A percentile compares a stretch with the other conserved stretches of the same genome.
Evolutionary conservation across 2,329 filamentous ascomycete genomes (phyloP).

Genomic region (Nannizzia gypsea): DNA sequence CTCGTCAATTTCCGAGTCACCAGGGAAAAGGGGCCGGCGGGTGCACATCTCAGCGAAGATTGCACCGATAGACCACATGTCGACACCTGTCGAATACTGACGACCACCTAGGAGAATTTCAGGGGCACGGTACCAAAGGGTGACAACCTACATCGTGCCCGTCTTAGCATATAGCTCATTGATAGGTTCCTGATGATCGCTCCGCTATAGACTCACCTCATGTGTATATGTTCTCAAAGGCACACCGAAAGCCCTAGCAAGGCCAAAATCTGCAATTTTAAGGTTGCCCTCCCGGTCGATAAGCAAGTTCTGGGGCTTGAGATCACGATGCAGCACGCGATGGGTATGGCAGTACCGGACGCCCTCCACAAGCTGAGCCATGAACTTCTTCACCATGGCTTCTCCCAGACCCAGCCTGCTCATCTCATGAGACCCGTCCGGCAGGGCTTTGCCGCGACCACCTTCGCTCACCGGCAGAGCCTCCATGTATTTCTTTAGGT

Average conservation of each 20-base stretch:
- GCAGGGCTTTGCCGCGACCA: constrained; percentile 72
- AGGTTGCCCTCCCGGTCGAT: constrained; percentile 88
- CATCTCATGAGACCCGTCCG: constrained; percentile 58
- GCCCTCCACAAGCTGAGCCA: constrained; percentile 74
- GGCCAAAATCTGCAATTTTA: constrained; percentile 95
- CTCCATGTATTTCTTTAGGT: constrained; percentile 96
- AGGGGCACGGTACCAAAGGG: constrained; percentile 82
- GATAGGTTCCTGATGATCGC: too few relatives aligned
- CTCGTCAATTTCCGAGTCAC: constrained; percentile 85
- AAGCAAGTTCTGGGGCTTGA: constrained; percentile 97
- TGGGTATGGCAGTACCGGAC: constrained; percentile 82
- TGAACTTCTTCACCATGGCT: constrained; percentile 83
- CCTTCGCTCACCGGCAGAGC: constrained; percentile 72
- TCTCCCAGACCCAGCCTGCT: constrained; percentile 61
- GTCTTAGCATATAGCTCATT: neutral
- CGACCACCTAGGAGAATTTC: constrained; percentile 84
- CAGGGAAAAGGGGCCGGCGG: constrained; percentile 80
- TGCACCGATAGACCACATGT: constrained; percentile 92
- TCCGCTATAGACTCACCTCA: constrained; percentile 48
- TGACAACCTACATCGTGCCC: constrained; percentile 57
- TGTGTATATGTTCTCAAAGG: constrained; percentile 86
- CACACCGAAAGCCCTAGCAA: constrained; percentile 85
- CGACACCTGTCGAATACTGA: constrained; percentile 86
- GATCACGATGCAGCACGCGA: constrained; percentile 83
- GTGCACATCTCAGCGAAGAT: constrained; percentile 98